Evolutionary conservation across 352 stramenopile species (phyloP).

Genomic region (Globisporangium iwayamae): DNA sequence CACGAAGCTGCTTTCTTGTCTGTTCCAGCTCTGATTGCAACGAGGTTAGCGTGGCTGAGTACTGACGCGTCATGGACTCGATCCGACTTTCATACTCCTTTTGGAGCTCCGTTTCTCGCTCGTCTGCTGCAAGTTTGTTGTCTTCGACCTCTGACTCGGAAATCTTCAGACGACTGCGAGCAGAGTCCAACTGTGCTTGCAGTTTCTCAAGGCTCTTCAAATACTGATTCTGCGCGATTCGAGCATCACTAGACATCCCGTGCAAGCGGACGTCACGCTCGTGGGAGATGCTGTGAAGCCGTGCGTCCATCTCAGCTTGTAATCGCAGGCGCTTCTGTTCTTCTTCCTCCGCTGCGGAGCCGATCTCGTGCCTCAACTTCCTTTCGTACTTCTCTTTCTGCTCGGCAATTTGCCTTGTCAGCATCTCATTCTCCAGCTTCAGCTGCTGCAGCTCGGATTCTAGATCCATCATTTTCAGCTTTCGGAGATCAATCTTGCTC

Average conservation of each 20-base stretch:
- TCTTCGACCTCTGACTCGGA: constrained; percentile 34
- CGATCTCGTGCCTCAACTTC: constrained; percentile 27
- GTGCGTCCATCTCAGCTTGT: constrained; percentile 26
- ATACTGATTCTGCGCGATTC: constrained; percentile 54
- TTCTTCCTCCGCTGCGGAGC: constrained; percentile 12
- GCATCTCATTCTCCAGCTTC: constrained; percentile 70
- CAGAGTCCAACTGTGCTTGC: constrained; percentile 35
- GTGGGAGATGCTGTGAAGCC: constrained; percentile 20
- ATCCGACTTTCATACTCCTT: constrained; percentile 24
- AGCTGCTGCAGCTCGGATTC: constrained; percentile 64
- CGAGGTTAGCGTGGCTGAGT: constrained; percentile 10
- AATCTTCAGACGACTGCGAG: constrained; percentile 28
- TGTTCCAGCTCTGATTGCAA: constrained; percentile 36
- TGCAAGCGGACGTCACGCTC: constrained; percentile 32
- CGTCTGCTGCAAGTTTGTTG: constrained; percentile 29
- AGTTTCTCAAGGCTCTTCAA: constrained; percentile 42
- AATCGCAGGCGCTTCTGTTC: constrained; percentile 29
- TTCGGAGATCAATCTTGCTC: constrained; percentile 44
- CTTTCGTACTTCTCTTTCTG: constrained; percentile 42
- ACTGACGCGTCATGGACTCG: constrained; percentile 17
- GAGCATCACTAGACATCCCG: constrained; percentile 34
- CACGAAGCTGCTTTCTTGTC: constrained; percentile 34
- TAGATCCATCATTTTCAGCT: constrained; percentile 53
- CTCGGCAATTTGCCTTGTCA: constrained; percentile 45
- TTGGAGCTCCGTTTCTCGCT: constrained; percentile 27